Evolutionary conservation across 305 asterid genomes (phyloP).

Genomic region (Fraxinus greggii): DNA sequence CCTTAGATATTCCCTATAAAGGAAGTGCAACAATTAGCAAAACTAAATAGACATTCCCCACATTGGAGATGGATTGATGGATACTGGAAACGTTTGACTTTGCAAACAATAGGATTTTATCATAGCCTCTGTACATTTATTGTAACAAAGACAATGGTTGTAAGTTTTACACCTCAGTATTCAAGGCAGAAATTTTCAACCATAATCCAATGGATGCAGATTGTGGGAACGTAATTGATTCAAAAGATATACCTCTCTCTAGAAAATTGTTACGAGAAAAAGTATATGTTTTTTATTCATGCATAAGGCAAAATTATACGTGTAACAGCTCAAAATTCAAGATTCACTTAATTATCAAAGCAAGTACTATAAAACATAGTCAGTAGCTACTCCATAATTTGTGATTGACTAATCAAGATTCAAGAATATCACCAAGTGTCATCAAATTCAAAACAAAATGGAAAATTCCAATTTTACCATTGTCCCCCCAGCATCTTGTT

Average conservation of each 20-base stretch:
- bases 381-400: background rate
- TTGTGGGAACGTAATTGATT: background rate
- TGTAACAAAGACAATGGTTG: background rate
- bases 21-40: conserved; percentile 7
- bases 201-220: background rate
- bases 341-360: background rate
- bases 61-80: background rate
- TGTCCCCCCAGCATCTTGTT: conserved; percentile 77
- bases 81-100: background rate
- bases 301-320: background rate
- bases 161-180: background rate
- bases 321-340: conserved; percentile 2
- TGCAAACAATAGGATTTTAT: background rate
- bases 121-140: background rate
- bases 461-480: conserved; percentile 30
- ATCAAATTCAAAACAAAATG: background rate
- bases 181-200: background rate
- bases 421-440: background rate
- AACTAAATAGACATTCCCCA: background rate
- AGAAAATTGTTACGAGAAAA: background rate
- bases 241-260: background rate
- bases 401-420: background rate
- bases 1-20: conserved; percentile 77
- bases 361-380: background rate
- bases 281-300: no score